Conservation (phyloP, 768 basidiomycete species). For the Tubosaeta brunneosetosa region DNA sequence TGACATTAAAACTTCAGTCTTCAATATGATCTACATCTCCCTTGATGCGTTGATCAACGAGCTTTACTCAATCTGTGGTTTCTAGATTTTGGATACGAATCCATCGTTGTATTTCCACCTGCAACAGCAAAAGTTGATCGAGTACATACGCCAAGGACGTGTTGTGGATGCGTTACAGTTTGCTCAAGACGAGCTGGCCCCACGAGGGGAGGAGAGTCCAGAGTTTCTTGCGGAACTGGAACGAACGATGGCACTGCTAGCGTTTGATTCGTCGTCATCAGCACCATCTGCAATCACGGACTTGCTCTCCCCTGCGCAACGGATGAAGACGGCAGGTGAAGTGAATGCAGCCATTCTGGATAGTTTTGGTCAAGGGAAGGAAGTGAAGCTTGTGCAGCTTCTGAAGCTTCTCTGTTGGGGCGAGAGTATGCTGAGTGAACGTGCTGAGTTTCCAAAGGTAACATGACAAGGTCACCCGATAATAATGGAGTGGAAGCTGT, state of each 20-base stretch:
- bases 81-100: constrained; percentile 93
- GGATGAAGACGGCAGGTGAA: constrained; percentile 92
- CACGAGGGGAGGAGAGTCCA: constrained; percentile 90
- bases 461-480: constrained; percentile 24
- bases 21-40: constrained; percentile 73
- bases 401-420: constrained; percentile 87
- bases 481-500: constrained; percentile 14
- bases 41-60: not conserved
- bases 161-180: constrained; percentile 81
- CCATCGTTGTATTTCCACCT: constrained; percentile 91
- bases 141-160: constrained; percentile 80
- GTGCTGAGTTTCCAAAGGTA: constrained; percentile 78
- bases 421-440: constrained; percentile 70
- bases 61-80: constrained; percentile 13
- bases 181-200: constrained; percentile 91
- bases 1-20: constrained; percentile 87
- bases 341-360: constrained; percentile 95
- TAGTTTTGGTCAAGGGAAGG: constrained; percentile 85
- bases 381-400: constrained; percentile 82
- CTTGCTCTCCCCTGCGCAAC: constrained; percentile 78
- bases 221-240: constrained; percentile 92
- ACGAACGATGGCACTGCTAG: constrained; percentile 89
- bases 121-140: constrained; percentile 94
- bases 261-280: constrained; percentile 61
- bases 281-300: constrained; percentile 64